phyloP scores from a whole-genome alignment of 768 basidiomycete genomes.

The Russula emetica region DNA sequence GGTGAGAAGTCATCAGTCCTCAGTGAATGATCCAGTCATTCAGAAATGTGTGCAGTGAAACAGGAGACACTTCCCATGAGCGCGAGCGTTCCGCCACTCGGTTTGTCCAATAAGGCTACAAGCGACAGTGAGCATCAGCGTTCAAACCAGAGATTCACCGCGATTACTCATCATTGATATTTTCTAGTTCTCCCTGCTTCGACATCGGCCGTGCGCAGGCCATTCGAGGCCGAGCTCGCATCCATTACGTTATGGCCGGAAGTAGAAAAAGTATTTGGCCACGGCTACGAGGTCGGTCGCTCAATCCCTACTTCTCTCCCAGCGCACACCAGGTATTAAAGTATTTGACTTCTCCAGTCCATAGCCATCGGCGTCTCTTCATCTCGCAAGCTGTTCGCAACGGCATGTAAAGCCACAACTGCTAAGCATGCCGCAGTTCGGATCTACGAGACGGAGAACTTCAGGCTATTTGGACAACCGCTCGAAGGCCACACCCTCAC shows the following conservation, averaged over 20 bases:
- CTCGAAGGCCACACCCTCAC: slow-evolving; percentile 84
- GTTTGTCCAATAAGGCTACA: slow-evolving; percentile 91
- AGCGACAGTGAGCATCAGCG: slow-evolving; percentile 49
- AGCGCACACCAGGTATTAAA: neutral
- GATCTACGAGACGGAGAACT: slow-evolving; percentile 68
- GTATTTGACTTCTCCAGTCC: slow-evolving; percentile 45
- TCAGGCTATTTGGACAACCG: slow-evolving; percentile 65
- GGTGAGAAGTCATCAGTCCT: slow-evolving; percentile 37
- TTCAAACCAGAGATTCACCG: neutral
- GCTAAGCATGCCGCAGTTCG: slow-evolving; percentile 88
- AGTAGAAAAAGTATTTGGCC: slow-evolving; percentile 93
- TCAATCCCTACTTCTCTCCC: neutral
- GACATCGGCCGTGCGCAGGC: slow-evolving; percentile 37
- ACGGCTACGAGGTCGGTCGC: slow-evolving; percentile 97
- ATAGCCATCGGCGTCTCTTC: slow-evolving; percentile 76
- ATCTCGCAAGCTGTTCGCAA: slow-evolving; percentile 67
- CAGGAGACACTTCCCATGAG: slow-evolving; percentile 63
- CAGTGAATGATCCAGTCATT: slow-evolving; percentile 2
- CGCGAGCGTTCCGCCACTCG: slow-evolving; percentile 89
- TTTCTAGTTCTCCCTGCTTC: slow-evolving; percentile 29
- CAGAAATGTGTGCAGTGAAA: neutral
- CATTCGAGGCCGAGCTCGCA: slow-evolving; percentile 89
- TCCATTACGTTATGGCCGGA: slow-evolving; percentile 93
- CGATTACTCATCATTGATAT: slow-evolving; percentile 3
- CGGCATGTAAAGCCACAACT: slow-evolving; percentile 85